Percentiles rank a stretch among this genome's conserved stretches.
phyloP scores from a whole-genome alignment of 1,284 basidiomycete species.

The Somion occarium region DNA sequence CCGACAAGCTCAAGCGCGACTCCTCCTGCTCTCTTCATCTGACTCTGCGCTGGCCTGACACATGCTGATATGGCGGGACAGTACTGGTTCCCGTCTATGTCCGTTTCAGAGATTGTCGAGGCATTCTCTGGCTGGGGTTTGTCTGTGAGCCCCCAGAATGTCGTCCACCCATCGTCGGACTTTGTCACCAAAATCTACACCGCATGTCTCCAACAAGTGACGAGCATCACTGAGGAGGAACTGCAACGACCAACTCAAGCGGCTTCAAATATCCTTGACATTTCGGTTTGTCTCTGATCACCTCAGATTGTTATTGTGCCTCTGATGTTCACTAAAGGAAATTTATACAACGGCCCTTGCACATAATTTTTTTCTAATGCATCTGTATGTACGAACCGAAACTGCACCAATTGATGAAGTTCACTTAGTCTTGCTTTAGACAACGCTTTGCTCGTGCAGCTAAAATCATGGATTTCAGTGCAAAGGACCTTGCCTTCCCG shows the following conservation, averaged over 20 bases:
- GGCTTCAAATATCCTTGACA: conserved; percentile 46
- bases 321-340: conserved; percentile 16
- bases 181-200: conserved; percentile 67
- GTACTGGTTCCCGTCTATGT: conserved; percentile 64
- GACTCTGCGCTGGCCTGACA: too few species aligned
- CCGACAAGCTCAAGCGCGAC: too few species aligned
- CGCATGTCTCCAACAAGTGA: conserved; percentile 68
- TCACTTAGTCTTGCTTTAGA: conserved; percentile 35
- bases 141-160: conserved; percentile 61
- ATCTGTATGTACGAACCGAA: conserved; percentile 24
- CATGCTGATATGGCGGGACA: conserved; percentile 26
- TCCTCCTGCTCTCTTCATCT: too few species aligned
- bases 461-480: conserved; percentile 72
- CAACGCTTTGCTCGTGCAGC: conserved; percentile 68
- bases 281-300: too few species aligned
- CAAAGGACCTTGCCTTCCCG: conserved; percentile 71
- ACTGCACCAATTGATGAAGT: background rate
- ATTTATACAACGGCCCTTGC: conserved; percentile 23
- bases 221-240: conserved; percentile 53
- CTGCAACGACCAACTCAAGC: conserved; percentile 58
- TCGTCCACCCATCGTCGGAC: conserved; percentile 62
- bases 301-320: background rate
- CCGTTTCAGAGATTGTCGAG: conserved; percentile 53
- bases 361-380: conserved; percentile 26
- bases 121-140: conserved; percentile 64